Percentiles rank a stretch among this genome's conserved stretches.
Conservation (phyloP, 139 green algal genomes). For the Ettlia oleoabundans region DNA sequence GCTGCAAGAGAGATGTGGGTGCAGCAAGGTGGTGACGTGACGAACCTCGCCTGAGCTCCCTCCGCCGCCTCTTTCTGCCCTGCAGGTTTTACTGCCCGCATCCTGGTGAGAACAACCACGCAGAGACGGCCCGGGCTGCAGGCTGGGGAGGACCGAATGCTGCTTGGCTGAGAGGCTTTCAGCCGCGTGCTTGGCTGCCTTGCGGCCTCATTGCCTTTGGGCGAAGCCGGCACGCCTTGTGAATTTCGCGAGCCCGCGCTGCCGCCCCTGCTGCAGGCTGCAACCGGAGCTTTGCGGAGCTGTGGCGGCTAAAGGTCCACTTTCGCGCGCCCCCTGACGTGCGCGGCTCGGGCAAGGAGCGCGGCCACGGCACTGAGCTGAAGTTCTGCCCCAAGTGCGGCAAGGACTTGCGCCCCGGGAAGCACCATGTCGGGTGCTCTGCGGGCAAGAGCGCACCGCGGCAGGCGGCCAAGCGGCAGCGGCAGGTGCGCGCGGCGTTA, state of each 20-base stretch:
- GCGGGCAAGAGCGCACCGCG: conserved; percentile 54
- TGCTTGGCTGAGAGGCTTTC: too few relatives aligned
- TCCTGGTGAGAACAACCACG: conserved; percentile 13
- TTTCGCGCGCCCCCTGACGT: conserved; percentile 83
- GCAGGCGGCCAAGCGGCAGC: conserved; percentile 51
- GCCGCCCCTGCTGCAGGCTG: conserved; percentile 50
- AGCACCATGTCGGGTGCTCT: conserved; percentile 86
- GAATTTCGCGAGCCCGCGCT: too few relatives aligned
- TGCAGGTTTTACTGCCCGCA: conserved; percentile 49
- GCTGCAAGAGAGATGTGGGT: neutral
- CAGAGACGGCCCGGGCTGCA: neutral
- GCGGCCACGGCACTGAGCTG: conserved; percentile 86
- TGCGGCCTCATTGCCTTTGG: too few relatives aligned
- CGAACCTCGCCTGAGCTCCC: neutral
- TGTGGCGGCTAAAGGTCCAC: conserved; percentile 84
- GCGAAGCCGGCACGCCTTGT: too few relatives aligned
- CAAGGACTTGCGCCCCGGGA: conserved; percentile 80
- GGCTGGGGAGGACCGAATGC: too few relatives aligned
- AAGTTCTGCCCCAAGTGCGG: conserved; percentile 82
- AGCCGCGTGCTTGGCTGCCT: neutral
- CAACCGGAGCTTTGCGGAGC: conserved; percentile 84
- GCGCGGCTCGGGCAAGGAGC: conserved; percentile 81
- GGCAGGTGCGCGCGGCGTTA: conserved; percentile 27
- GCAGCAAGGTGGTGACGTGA: neutral
- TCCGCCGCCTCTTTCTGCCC: neutral